Percentiles rank a stretch among this genome's conserved stretches.
Conservation (phyloP, 169 alveolate genomes). For the Cryptosporidium ryanae region DNA sequence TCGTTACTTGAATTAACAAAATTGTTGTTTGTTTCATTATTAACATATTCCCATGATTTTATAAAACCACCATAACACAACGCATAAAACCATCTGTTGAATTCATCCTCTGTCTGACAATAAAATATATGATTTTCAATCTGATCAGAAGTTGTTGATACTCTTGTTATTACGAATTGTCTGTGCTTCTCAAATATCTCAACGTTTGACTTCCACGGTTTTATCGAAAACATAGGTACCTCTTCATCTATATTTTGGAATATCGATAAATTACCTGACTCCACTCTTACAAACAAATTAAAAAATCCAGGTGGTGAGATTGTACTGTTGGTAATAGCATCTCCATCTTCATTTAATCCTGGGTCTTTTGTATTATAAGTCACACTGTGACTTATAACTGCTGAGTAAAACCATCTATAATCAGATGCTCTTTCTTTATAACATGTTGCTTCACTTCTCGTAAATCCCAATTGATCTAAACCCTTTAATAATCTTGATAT, state of each 20-base stretch:
- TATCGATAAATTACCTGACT: constrained; percentile 64
- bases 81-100: constrained; percentile 72
- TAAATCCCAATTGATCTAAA: constrained; percentile 64
- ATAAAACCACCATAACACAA: constrained; percentile 67
- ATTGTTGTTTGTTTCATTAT: neutral
- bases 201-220: constrained; percentile 58
- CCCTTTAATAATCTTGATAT: constrained; percentile 57
- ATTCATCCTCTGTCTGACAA: constrained; percentile 71
- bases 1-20: too few relatives aligned
- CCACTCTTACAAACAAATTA: constrained; percentile 66
- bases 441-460: constrained; percentile 71
- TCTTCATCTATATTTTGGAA: constrained; percentile 74
- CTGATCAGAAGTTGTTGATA: constrained; percentile 63
- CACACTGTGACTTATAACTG: constrained; percentile 71
- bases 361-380: constrained; percentile 1
- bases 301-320: constrained; percentile 72
- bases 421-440: constrained; percentile 69
- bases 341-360: neutral
- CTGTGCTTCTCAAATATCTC: constrained; percentile 49
- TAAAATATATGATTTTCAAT: constrained; percentile 43
- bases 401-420: constrained; percentile 72
- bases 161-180: constrained; percentile 44
- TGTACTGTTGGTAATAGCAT: neutral
- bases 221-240: constrained; percentile 57
- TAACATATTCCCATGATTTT: neutral